Conservation (phyloP, 2,329 filamentous ascomycete genomes). For the Pseudogymnoascus sp. region DNA sequence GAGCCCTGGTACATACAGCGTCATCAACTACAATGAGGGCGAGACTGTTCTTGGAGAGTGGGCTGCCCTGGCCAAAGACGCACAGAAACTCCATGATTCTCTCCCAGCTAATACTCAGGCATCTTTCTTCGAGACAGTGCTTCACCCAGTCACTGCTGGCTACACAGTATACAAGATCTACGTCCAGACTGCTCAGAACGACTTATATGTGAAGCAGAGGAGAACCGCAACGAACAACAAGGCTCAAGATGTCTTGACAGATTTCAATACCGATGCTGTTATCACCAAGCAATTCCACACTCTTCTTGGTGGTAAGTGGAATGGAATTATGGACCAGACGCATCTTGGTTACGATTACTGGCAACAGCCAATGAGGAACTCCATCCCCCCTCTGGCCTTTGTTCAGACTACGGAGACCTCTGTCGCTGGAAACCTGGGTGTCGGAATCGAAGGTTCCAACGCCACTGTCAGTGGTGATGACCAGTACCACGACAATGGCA, state of each 20-base stretch:
- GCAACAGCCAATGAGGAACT: slow-evolving; percentile 70
- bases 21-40: slow-evolving; percentile 60
- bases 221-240: slow-evolving; percentile 50
- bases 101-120: slow-evolving; percentile 46
- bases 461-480: slow-evolving; percentile 64
- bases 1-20: slow-evolving; percentile 51
- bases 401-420: slow-evolving; percentile 52
- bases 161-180: slow-evolving; percentile 50
- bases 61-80: slow-evolving; percentile 45
- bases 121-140: slow-evolving; percentile 57
- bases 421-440: slow-evolving; percentile 56
- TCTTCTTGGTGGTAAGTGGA: slow-evolving; percentile 57
- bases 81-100: slow-evolving; percentile 50
- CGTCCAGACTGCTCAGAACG: slow-evolving; percentile 46
- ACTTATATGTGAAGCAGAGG: slow-evolving; percentile 49
- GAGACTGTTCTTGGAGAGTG: slow-evolving; percentile 52
- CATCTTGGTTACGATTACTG: slow-evolving; percentile 52
- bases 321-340: slow-evolving; percentile 55
- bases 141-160: slow-evolving; percentile 54
- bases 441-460: slow-evolving; percentile 59
- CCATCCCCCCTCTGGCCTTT: slow-evolving; percentile 54
- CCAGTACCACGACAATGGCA: slow-evolving; percentile 51
- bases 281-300: slow-evolving; percentile 52
- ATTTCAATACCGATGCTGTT: slow-evolving; percentile 52
- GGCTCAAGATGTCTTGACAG: slow-evolving; percentile 45